These are phyloP conservation scores for Artemisia tridentata DNA, from an alignment of 129 eudicot species.

Conservation along the genomic window DNA sequence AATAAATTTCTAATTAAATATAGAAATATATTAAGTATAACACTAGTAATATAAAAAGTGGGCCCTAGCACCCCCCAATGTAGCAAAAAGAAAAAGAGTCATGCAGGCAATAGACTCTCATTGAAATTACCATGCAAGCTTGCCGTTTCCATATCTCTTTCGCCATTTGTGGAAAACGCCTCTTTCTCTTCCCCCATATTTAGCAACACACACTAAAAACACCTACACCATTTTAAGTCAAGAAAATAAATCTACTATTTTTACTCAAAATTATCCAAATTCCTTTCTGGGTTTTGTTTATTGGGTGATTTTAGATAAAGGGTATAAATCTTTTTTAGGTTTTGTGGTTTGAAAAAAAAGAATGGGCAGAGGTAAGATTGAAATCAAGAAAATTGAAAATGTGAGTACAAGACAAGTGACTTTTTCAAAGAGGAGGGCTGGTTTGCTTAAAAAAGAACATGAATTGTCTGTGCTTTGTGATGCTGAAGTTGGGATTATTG, in stretches of 20 bases:
- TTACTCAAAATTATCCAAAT: not conserved
- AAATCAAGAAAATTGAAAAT: conserved; percentile 87
- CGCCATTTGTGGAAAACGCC: conserved; percentile 63
- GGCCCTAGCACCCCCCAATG: conserved; percentile 53
- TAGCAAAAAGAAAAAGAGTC: conserved; percentile 46
- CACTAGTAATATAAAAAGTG: conserved; percentile 14
- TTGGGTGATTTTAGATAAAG: conserved; percentile 22
- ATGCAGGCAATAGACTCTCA: conserved; percentile 50
- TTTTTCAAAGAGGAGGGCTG: conserved; percentile 73
- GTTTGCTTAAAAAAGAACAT: conserved; percentile 75
- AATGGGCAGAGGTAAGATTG: conserved; percentile 87
- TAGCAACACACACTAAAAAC: conserved; percentile 19
- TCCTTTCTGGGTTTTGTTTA: conserved; percentile 20
- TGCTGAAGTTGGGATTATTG: conserved; percentile 73
- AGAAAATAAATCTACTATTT: too few species aligned
- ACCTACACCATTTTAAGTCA: not conserved
- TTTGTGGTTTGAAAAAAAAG: not conserved
- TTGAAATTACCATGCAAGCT: conserved; percentile 60
- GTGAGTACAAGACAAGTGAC: conserved; percentile 77
- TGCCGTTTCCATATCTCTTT: conserved; percentile 64
- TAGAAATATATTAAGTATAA: not conserved
- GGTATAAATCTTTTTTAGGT: not conserved
- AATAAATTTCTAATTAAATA: not conserved
- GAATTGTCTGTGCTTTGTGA: conserved; percentile 82
- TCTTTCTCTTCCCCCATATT: conserved; percentile 49